These are phyloP conservation scores for Ustilago vetiveriae DNA, from an alignment of 1,284 basidiomycete species.

Conservation along the genomic window DNA sequence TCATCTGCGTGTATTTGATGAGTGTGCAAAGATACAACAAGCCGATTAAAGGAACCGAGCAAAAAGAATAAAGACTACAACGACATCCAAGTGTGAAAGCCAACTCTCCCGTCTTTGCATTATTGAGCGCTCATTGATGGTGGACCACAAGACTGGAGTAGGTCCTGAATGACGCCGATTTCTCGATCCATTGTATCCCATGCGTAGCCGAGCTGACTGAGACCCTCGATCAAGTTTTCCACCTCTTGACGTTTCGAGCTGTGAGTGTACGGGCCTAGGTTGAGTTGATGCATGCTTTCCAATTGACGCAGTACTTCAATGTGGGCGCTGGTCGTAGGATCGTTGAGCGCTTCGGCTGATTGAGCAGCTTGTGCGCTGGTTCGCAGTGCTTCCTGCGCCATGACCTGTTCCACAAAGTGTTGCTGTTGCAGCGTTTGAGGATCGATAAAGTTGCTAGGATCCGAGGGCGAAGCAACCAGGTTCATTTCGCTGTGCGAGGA, in stretches of 20 bases:
- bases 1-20: too few relatives aligned
- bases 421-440: slow-evolving; percentile 31
- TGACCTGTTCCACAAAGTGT: slow-evolving; percentile 9
- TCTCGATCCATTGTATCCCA: slow-evolving; percentile 58
- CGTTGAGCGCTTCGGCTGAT: neutral
- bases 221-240: slow-evolving; percentile 50
- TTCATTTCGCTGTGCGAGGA: slow-evolving; percentile 2
- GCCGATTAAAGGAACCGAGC: too few relatives aligned
- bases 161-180: slow-evolving; percentile 53
- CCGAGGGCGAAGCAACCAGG: slow-evolving; percentile 2
- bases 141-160: slow-evolving; percentile 27
- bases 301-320: slow-evolving; percentile 31
- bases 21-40: too few relatives aligned
- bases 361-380: slow-evolving; percentile 5
- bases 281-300: slow-evolving; percentile 36
- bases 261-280: slow-evolving; percentile 54
- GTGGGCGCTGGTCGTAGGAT: slow-evolving; percentile 13
- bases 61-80: too few relatives aligned
- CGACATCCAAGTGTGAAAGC: too few relatives aligned
- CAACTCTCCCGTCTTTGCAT: too few relatives aligned
- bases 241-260: slow-evolving; percentile 58
- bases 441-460: slow-evolving; percentile 27
- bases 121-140: too few relatives aligned
- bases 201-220: slow-evolving; percentile 62
- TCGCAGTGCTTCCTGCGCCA: slow-evolving; percentile 9